Evolutionary conservation across 192 early-diverging fungal genomes (phyloP).

Genomic region (Gorgonomyces haynaldii): DNA sequence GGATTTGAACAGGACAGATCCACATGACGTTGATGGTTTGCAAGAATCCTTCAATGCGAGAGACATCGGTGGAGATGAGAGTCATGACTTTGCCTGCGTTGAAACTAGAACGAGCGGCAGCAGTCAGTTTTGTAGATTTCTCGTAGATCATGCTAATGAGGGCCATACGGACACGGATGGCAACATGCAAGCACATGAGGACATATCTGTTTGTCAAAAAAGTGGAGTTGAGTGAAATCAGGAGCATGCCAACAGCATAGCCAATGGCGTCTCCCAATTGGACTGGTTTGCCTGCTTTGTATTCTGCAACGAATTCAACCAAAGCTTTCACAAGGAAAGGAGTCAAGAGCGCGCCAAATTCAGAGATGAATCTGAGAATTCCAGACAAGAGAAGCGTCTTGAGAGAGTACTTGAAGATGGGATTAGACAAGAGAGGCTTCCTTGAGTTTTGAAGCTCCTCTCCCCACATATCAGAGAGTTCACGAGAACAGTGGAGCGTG

Average conservation of each 20-base stretch:
- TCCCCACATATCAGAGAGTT: not conserved
- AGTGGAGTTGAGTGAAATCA: slow-evolving; percentile 12
- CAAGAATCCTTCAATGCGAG: slow-evolving; percentile 44
- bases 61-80: slow-evolving; percentile 45
- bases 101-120: slow-evolving; percentile 42
- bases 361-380: not conserved
- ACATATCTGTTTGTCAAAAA: slow-evolving; percentile 25
- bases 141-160: slow-evolving; percentile 43
- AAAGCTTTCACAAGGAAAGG: slow-evolving; percentile 33
- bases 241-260: slow-evolving; percentile 19
- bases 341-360: slow-evolving; percentile 16
- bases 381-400: not conserved
- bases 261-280: slow-evolving; percentile 8
- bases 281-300: not conserved
- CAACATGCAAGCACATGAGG: slow-evolving; percentile 15
- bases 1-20: slow-evolving; percentile 29
- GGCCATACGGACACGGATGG: slow-evolving; percentile 36
- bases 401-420: too few species aligned
- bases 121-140: slow-evolving; percentile 42
- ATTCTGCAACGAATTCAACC: slow-evolving; percentile 19
- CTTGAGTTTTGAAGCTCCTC: not conserved
- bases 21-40: slow-evolving; percentile 23
- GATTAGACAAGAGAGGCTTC: too few species aligned
- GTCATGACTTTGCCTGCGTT: slow-evolving; percentile 52
- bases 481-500: not conserved